phyloP scores from a whole-genome alignment of 176 grass and related monocot genomes.

The Lolium perenne region DNA sequence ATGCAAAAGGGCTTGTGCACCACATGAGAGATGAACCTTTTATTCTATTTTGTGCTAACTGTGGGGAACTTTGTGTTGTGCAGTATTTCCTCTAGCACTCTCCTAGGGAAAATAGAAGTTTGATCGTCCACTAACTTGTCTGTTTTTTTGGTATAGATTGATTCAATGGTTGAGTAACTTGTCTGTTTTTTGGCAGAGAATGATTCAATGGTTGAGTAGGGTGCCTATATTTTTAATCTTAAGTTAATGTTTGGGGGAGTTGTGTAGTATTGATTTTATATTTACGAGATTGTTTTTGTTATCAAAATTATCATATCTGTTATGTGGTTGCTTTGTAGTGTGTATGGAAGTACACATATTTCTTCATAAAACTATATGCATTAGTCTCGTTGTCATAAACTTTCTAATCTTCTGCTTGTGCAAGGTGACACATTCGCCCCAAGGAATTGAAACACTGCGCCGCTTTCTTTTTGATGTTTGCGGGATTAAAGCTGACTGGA shows the following conservation, averaged over 20 bases:
- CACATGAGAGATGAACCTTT: no score
- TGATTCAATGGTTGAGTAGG: neutral
- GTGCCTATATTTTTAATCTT: neutral
- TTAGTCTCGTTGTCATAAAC: neutral
- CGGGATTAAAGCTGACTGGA: constrained; percentile 73
- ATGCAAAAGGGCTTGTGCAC: no score
- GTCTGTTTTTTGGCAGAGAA: neutral
- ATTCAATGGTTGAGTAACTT: neutral
- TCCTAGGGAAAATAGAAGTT: neutral
- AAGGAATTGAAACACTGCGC: constrained; percentile 84
- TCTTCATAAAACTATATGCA: neutral
- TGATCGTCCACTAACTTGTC: neutral
- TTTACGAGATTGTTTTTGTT: neutral
- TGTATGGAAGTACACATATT: neutral
- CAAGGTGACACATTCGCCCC: constrained; percentile 86
- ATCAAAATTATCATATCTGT: neutral
- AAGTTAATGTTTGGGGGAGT: neutral
- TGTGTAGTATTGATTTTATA: neutral
- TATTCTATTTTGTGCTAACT: neutral
- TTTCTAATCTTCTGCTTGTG: constrained; percentile 22
- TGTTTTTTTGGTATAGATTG: neutral
- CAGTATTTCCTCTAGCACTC: neutral
- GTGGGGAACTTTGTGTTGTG: neutral
- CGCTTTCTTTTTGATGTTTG: constrained; percentile 88
- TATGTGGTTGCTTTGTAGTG: neutral